Percentiles rank a stretch among this genome's conserved stretches.
Conservation (phyloP, 106 monocot genomes). For the Agapanthus africanus region DNA sequence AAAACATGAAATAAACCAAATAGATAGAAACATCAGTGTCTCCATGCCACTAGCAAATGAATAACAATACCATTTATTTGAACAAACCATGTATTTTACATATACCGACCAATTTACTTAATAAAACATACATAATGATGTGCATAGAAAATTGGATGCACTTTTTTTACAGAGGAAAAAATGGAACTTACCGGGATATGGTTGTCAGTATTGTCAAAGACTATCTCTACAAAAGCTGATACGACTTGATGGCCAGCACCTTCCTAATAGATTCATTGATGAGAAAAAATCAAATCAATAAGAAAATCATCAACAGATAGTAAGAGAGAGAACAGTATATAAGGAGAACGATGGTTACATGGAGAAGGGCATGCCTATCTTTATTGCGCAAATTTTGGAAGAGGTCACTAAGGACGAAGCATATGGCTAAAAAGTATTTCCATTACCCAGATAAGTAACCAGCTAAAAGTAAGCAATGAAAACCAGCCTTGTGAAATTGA, state of each 20-base stretch:
- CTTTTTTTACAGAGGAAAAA: background rate
- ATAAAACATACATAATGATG: no score
- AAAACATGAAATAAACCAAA: no score
- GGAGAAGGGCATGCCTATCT: slow-evolving; percentile 90
- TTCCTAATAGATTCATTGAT: slow-evolving; percentile 57
- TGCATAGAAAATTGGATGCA: background rate
- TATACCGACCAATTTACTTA: no score
- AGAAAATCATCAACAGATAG: background rate
- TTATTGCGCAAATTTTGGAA: slow-evolving; percentile 86
- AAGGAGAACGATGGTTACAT: slow-evolving; percentile 42
- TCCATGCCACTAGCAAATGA: no score
- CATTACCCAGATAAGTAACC: slow-evolving; percentile 1
- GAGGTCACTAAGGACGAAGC: slow-evolving; percentile 96
- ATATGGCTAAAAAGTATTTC: slow-evolving; percentile 53
- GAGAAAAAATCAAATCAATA: slow-evolving; percentile 3
- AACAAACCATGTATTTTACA: background rate
- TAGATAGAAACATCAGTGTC: no score
- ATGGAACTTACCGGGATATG: slow-evolving; percentile 76
- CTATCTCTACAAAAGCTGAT: slow-evolving; percentile 99
- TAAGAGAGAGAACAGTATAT: background rate
- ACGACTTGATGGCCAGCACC: slow-evolving; percentile 92
- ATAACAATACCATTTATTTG: no score
- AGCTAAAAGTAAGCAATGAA: slow-evolving; percentile 1
- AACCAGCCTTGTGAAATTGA: background rate
- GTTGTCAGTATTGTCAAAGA: slow-evolving; percentile 96